phyloP scores from a whole-genome alignment of 208 protist species.

The Leishmania gerbilli region DNA sequence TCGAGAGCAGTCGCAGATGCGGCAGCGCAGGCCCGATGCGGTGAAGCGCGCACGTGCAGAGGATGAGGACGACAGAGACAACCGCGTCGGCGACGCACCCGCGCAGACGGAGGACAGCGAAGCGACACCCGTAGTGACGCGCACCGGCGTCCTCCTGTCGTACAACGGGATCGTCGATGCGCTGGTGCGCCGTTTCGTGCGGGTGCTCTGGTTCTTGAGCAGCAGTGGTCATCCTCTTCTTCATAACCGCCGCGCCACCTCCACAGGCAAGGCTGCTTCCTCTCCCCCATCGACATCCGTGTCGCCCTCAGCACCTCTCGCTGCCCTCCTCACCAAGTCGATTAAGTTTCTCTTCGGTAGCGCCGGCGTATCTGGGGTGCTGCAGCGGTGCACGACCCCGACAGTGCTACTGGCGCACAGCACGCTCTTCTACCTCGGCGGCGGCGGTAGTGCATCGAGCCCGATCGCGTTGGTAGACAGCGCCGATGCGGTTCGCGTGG shows the following conservation, averaged over 20 bases:
- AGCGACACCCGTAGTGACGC: background rate
- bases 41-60: constrained; percentile 12
- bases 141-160: constrained; percentile 31
- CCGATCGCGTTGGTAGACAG: background rate
- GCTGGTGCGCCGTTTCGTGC: constrained; percentile 46
- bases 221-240: constrained; percentile 44
- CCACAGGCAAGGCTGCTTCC: background rate
- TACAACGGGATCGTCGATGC: constrained; percentile 39
- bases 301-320: background rate
- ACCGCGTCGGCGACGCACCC: background rate
- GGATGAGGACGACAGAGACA: background rate
- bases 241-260: background rate
- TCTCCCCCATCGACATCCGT: background rate
- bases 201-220: constrained; percentile 49
- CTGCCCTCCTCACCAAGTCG: constrained; percentile 12
- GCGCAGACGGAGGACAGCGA: background rate
- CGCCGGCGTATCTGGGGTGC: constrained; percentile 39
- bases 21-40: background rate
- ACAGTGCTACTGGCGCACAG: constrained; percentile 57
- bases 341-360: constrained; percentile 17
- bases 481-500: background rate
- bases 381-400: constrained; percentile 40
- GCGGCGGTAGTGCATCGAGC: constrained; percentile 8
- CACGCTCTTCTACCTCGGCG: constrained; percentile 54
- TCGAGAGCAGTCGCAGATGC: constrained; percentile 18